phyloP scores from a whole-genome alignment of 208 protist genomes.

The Phytomonas serpens region DNA sequence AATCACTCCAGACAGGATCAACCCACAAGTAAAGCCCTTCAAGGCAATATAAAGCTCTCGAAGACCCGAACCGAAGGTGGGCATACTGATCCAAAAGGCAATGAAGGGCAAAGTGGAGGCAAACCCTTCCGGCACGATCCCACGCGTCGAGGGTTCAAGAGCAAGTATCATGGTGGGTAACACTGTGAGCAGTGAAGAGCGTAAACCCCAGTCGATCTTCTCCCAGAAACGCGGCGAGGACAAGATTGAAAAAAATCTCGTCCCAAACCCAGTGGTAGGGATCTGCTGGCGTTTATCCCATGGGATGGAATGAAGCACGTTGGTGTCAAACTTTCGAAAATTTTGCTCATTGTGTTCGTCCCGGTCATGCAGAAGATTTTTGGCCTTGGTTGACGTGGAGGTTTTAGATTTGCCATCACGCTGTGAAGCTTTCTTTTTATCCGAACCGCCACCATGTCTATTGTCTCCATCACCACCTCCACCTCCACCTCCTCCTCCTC shows the following conservation, averaged over 20 bases:
- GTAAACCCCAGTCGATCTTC: slow-evolving; percentile 84
- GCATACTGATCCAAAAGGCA: slow-evolving; percentile 87
- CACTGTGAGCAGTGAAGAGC: slow-evolving; percentile 74
- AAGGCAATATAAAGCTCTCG: slow-evolving; percentile 67
- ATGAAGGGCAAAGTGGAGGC: slow-evolving; percentile 72
- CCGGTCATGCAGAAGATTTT: slow-evolving; percentile 33
- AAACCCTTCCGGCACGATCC: slow-evolving; percentile 44
- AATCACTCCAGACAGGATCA: slow-evolving; percentile 58
- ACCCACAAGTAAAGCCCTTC: slow-evolving; percentile 73
- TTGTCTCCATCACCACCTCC: slow-evolving; percentile 20
- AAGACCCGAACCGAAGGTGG: slow-evolving; percentile 79
- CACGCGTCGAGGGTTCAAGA: slow-evolving; percentile 58
- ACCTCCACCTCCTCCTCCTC: slow-evolving; percentile 9
- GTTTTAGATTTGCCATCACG: slow-evolving; percentile 13
- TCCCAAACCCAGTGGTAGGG: slow-evolving; percentile 77
- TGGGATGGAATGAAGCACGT: slow-evolving; percentile 82
- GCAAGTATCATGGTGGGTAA: slow-evolving; percentile 83
- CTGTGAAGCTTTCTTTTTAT: background rate
- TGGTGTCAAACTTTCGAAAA: slow-evolving; percentile 45
- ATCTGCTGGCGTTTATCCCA: slow-evolving; percentile 78
- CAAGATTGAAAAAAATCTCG: slow-evolving; percentile 65
- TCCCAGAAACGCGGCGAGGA: slow-evolving; percentile 84
- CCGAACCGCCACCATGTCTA: slow-evolving; percentile 15
- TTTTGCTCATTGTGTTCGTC: slow-evolving; percentile 70
- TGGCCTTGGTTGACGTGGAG: background rate